These are phyloP conservation scores for Trametes versicolor DNA, from an alignment of 1,284 basidiomycete species.

Conservation along the genomic window DNA sequence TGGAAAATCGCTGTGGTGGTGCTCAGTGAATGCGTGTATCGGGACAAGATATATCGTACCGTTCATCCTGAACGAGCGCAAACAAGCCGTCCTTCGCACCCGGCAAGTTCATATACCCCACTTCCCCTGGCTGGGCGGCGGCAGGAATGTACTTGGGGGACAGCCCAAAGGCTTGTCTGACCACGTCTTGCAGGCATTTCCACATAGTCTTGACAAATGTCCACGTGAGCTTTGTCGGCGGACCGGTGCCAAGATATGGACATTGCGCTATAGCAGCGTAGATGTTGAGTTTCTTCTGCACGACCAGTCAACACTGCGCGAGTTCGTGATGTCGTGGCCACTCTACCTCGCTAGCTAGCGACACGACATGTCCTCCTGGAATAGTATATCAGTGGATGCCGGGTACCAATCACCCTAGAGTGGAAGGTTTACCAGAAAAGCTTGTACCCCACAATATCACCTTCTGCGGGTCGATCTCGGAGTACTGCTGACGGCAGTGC, in stretches of 20 bases:
- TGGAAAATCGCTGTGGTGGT: slow-evolving; percentile 12
- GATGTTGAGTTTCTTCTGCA: slow-evolving; percentile 43
- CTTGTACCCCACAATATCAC: slow-evolving; percentile 51
- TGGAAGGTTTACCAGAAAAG: slow-evolving; percentile 39
- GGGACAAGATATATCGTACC: background rate
- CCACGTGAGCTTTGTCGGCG: slow-evolving; percentile 16
- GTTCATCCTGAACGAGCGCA: slow-evolving; percentile 11
- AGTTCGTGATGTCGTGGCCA: background rate
- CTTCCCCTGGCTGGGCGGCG: slow-evolving; percentile 26
- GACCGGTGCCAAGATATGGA: slow-evolving; percentile 45
- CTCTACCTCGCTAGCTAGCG: slow-evolving; percentile 46
- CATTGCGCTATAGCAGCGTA: slow-evolving; percentile 48
- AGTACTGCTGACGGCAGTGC: slow-evolving; percentile 45
- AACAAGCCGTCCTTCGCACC: slow-evolving; percentile 23
- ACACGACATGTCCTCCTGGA: slow-evolving; percentile 49
- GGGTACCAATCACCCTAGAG: background rate
- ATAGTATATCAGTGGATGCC: background rate
- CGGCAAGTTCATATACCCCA: slow-evolving; percentile 22
- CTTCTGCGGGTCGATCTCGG: slow-evolving; percentile 45
- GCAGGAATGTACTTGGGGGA: slow-evolving; percentile 48
- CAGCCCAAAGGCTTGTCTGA: slow-evolving; percentile 46
- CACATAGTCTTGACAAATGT: slow-evolving; percentile 39
- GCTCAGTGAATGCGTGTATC: background rate
- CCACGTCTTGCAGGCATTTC: slow-evolving; percentile 41
- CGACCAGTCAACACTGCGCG: background rate